A percentile compares a stretch with the other conserved stretches of the same genome.
phyloP scores from a whole-genome alignment of 371 early-diverging fungal genomes.

The Lichtheimia ornata region DNA sequence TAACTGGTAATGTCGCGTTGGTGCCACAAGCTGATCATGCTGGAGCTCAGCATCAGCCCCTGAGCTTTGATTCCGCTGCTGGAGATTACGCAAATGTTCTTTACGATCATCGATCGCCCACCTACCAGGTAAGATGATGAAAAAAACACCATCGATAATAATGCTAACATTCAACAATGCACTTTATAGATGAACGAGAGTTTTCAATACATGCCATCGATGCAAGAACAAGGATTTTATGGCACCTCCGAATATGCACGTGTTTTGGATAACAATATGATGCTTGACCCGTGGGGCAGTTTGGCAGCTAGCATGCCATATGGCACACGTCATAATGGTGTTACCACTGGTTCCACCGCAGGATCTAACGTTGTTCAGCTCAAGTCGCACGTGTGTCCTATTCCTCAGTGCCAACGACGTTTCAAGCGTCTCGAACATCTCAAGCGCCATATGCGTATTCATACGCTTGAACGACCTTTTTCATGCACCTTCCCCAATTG shows the following conservation, averaged over 20 bases:
- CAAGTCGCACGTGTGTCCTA: slow-evolving; percentile 51
- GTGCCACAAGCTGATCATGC: too few relatives aligned
- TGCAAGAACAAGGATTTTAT: background rate
- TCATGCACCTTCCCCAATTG: slow-evolving; percentile 69
- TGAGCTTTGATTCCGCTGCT: too few relatives aligned
- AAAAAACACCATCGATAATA: too few relatives aligned
- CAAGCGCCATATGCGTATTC: slow-evolving; percentile 85
- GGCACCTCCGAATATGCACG: too few relatives aligned
- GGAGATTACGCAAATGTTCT: too few relatives aligned
- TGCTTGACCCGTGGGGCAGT: background rate
- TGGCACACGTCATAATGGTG: background rate
- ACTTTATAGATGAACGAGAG: too few relatives aligned
- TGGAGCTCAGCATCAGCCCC: too few relatives aligned
- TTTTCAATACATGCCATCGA: background rate
- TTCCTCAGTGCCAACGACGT: slow-evolving; percentile 54
- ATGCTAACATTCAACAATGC: too few relatives aligned
- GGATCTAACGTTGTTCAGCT: slow-evolving; percentile 13
- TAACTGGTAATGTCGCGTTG: too few relatives aligned
- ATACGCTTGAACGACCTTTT: slow-evolving; percentile 82
- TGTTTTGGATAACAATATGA: background rate
- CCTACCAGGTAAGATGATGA: too few relatives aligned
- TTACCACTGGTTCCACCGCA: slow-evolving; percentile 5
- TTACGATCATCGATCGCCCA: background rate
- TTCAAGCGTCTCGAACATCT: slow-evolving; percentile 88
- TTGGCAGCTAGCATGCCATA: background rate